Evolutionary conservation across 1,139 yeast genomes (phyloP), one percentile per base, ranked within the genome.

Genomic region (Taphrina communis): DNA sequence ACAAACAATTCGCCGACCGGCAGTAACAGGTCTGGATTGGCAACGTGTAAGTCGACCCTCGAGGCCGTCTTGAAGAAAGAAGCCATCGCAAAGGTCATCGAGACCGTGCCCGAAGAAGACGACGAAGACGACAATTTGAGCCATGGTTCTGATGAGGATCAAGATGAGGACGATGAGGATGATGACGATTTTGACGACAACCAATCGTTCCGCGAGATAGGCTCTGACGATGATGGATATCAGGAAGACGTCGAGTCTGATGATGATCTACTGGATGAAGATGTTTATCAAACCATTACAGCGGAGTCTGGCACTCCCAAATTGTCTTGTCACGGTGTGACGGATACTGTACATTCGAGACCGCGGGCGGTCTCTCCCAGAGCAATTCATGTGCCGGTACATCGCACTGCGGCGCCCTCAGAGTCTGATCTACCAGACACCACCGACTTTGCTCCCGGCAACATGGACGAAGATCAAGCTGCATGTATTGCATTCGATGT

Each of bases 401-500:
- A 62, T 42, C 66, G 68, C n/a, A 59, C 67, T 11, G 70, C 70
- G n/a, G 58, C 65, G 14, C 70, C 70, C 9, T 53, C 58, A 6
- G 70, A 68, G 39, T 62, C 62, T 41, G 63, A 62, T 55, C 44
- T 68, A 6, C 70, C 70, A 8, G 70, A 68, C 35, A 65, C 62
- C 25, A 68, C 70, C 19, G 70, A 68, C 53, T 61, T 68, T 51
- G 70, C 66, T 4, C 70, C 67, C 7, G 70, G 70, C 38, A 68
- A 60, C 6, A 50, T 68, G 36, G 70, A 68, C 53, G 70, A 68
- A n/a, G 70, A 68, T 50, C 70, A 68, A 48, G 68, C 70, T 4
- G 70, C 70, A 6, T 68, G 70, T 42, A 51, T 68, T 8, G 70
- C 70, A 3, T 68, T 61, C 38, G 70, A 65, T 25, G 55, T 50